phyloP scores from a whole-genome alignment of 2,329 filamentous ascomycete species.

The Drechslerella stenobrocha region DNA sequence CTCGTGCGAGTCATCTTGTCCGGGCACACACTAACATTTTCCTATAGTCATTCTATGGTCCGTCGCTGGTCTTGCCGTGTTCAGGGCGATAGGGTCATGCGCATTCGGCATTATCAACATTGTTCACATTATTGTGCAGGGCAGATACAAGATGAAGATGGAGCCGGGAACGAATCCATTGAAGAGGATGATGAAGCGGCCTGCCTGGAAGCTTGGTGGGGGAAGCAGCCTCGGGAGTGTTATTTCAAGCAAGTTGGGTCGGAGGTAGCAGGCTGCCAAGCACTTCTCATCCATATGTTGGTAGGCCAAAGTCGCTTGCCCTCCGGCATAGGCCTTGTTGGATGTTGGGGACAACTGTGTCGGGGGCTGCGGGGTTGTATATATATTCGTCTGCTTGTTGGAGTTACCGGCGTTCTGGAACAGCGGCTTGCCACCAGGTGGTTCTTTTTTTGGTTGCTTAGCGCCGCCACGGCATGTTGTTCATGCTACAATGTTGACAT shows the following conservation, averaged over 20 bases:
- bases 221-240: slow-evolving; percentile 43
- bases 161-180: slow-evolving; percentile 30
- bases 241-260: slow-evolving; percentile 44
- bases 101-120: slow-evolving; percentile 82
- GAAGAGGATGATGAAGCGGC: slow-evolving; percentile 20
- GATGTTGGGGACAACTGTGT: background rate
- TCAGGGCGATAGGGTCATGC: slow-evolving; percentile 79
- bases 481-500: too few relatives aligned
- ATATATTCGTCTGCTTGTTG: background rate
- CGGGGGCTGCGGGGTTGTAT: background rate
- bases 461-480: background rate
- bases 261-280: background rate
- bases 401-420: background rate
- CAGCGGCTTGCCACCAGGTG: background rate
- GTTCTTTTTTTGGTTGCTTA: background rate
- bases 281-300: background rate
- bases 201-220: slow-evolving; percentile 37
- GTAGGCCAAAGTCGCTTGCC: too few relatives aligned
- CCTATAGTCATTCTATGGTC: slow-evolving; percentile 76
- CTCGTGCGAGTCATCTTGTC: background rate
- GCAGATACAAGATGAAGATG: slow-evolving; percentile 66
- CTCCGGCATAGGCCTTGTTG: too few relatives aligned
- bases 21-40: slow-evolving; percentile 11
- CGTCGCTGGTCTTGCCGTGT: slow-evolving; percentile 81
- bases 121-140: slow-evolving; percentile 83